Conservation (phyloP, 345 rosid species). For the Hibiscus syriacus region DNA sequence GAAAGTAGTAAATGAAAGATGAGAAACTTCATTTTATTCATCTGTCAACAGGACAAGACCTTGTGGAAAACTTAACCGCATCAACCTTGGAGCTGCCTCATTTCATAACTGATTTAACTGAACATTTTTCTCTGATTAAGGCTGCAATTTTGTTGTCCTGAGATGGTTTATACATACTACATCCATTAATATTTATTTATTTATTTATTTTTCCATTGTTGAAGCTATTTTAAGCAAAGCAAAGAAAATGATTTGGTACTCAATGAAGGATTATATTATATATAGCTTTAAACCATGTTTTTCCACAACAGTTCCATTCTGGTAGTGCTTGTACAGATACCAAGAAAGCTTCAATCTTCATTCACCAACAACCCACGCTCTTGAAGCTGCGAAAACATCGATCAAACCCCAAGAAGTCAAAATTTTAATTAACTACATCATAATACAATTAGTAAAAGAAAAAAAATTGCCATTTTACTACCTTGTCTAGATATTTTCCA, state of each 20-base stretch:
- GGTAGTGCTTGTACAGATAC: not conserved
- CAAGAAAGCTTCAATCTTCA: conserved; percentile 7
- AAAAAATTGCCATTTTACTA: too few relatives aligned
- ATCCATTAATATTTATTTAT: not conserved
- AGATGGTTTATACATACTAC: conserved; percentile 1
- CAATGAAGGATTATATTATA: not conserved
- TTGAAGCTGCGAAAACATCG: conserved; percentile 22
- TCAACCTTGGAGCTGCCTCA: not conserved
- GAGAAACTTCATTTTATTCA: not conserved
- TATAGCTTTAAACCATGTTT: not conserved
- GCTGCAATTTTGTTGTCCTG: conserved; percentile 1
- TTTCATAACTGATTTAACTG: not conserved
- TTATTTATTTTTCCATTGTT: not conserved
- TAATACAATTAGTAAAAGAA: not conserved
- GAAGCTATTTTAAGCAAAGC: not conserved
- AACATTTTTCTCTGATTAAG: not conserved
- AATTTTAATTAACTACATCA: not conserved
- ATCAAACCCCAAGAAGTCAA: not conserved
- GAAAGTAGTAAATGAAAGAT: not conserved
- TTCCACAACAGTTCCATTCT: too few relatives aligned
- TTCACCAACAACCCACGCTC: conserved; percentile 23
- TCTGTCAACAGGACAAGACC: not conserved
- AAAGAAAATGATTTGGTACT: not conserved
- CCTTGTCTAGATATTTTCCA: conserved; percentile 45
- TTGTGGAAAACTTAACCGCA: not conserved